Conservation (phyloP, 352 stramenopile genomes). For the Pythium aquatile region DNA sequence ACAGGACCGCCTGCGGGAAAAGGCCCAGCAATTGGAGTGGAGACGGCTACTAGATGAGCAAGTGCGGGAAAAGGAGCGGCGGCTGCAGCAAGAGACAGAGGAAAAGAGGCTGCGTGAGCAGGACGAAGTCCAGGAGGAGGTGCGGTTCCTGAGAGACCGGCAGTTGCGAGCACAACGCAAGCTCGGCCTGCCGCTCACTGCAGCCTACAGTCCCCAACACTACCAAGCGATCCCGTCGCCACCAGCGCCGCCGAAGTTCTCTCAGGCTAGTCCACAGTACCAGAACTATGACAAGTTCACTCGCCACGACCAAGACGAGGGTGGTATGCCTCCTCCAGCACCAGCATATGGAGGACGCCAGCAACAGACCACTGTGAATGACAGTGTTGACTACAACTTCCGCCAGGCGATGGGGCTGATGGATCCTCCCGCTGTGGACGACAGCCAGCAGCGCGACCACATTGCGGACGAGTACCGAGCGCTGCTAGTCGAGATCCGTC, state of each 20-base stretch:
- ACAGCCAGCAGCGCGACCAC: conserved; percentile 19
- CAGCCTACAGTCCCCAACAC: conserved; percentile 14
- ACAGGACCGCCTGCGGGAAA: conserved; percentile 55
- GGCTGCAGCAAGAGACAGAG: conserved; percentile 44
- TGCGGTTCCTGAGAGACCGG: conserved; percentile 49
- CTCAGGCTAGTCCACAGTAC: background rate
- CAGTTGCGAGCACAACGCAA: conserved; percentile 62
- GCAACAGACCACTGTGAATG: background rate
- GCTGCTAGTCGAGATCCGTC: conserved; percentile 67
- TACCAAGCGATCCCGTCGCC: conserved; percentile 22
- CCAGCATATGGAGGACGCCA: conserved; percentile 11
- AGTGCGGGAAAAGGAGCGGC: conserved; percentile 62
- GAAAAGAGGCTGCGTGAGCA: conserved; percentile 38
- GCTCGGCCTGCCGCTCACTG: conserved; percentile 19
- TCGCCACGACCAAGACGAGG: background rate
- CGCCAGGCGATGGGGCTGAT: conserved; percentile 18
- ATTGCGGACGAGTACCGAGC: conserved; percentile 64
- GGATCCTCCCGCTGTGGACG: conserved; percentile 9
- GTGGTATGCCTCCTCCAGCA: conserved; percentile 26
- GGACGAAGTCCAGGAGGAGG: conserved; percentile 46
- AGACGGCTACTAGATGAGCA: conserved; percentile 67
- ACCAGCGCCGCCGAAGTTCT: conserved; percentile 7
- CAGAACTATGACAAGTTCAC: background rate
- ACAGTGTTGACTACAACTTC: conserved; percentile 20
- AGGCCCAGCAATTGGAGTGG: conserved; percentile 72